These are phyloP conservation scores for Wickerhamomyces sp. DNA, from an alignment of 1,139 yeast genomes.

Conservation along the genomic window DNA sequence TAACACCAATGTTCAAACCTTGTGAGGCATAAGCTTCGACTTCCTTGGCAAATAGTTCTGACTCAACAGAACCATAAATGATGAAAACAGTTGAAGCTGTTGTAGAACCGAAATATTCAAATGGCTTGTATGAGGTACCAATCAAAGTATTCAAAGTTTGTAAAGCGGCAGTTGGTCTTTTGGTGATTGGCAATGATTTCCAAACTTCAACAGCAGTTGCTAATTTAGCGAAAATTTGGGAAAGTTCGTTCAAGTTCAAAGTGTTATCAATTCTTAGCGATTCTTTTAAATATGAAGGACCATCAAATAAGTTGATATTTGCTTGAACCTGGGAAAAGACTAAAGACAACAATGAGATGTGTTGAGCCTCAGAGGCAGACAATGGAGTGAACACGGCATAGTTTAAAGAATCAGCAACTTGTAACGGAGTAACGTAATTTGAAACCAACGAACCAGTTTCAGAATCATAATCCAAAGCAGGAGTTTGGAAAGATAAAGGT, in stretches of 20 bases:
- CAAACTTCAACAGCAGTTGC: slow-evolving; percentile 19
- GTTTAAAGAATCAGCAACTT: slow-evolving; percentile 58
- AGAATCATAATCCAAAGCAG: slow-evolving; percentile 65
- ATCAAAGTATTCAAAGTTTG: slow-evolving; percentile 49
- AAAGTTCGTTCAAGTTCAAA: slow-evolving; percentile 41
- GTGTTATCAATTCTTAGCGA: slow-evolving; percentile 45
- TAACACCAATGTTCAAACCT: slow-evolving; percentile 48
- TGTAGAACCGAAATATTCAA: slow-evolving; percentile 60
- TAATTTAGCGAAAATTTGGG: slow-evolving; percentile 37
- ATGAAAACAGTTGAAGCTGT: slow-evolving; percentile 70
- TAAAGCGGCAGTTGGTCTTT: slow-evolving; percentile 43
- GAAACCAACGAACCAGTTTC: slow-evolving; percentile 48
- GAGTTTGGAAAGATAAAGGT: slow-evolving; percentile 67
- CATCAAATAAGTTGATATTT: slow-evolving; percentile 73
- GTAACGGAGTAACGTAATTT: slow-evolving; percentile 62
- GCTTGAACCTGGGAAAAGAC: slow-evolving; percentile 61
- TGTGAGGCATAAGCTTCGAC: slow-evolving; percentile 33
- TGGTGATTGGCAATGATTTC: slow-evolving; percentile 26
- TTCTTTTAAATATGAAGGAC: slow-evolving; percentile 60
- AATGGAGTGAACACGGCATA: slow-evolving; percentile 73
- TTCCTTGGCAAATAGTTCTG: slow-evolving; percentile 46
- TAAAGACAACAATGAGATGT: slow-evolving; percentile 59
- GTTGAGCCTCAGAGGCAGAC: slow-evolving; percentile 58
- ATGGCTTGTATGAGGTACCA: slow-evolving; percentile 56
- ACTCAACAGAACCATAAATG: slow-evolving; percentile 67